phyloP scores from a whole-genome alignment of 352 stramenopile species.

The Peronospora destructor region DNA sequence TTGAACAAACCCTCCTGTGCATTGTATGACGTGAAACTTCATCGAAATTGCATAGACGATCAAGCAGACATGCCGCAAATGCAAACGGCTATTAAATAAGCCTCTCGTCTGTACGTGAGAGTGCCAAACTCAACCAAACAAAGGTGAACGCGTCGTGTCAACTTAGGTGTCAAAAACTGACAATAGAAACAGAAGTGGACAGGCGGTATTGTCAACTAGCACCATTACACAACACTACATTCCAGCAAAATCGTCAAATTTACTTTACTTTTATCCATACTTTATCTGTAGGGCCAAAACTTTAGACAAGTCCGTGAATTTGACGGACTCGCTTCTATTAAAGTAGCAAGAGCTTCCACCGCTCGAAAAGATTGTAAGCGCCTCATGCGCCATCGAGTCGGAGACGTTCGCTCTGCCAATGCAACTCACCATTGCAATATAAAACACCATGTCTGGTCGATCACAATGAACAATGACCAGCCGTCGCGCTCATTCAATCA shows the following conservation, averaged over 20 bases:
- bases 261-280: conserved; percentile 40
- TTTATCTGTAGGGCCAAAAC: conserved; percentile 36
- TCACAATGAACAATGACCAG: not conserved
- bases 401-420: conserved; percentile 19
- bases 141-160: not conserved
- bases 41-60: no score
- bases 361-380: conserved; percentile 9
- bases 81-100: not conserved
- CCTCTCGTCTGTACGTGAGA: conserved; percentile 11
- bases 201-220: no score
- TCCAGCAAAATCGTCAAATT: conserved; percentile 8
- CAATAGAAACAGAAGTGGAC: no score
- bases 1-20: no score
- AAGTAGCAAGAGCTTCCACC: conserved; percentile 16
- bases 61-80: not conserved
- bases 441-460: not conserved
- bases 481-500: conserved; percentile 18
- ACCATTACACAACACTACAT: not conserved
- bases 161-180: no score
- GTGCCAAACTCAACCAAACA: conserved; percentile 13
- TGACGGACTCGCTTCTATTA: conserved; percentile 28
- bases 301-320: conserved; percentile 29
- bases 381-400: conserved; percentile 28
- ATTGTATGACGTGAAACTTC: no score
- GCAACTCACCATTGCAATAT: conserved; percentile 20